Base-by-base conservation (phyloP, 371 early-diverging fungal genomes). In the Zychaea mexicana region DNA sequence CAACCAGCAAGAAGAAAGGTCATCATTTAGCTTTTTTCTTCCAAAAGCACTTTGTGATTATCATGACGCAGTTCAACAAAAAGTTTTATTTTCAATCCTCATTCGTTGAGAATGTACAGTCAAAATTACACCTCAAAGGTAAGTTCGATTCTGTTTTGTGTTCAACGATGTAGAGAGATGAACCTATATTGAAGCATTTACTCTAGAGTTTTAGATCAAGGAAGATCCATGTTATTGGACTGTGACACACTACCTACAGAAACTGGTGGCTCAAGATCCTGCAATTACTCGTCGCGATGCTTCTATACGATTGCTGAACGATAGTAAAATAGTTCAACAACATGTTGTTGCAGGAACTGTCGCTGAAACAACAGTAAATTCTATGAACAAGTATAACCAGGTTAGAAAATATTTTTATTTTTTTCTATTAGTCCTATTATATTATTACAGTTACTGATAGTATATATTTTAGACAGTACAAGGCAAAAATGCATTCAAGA, bases 231-330 rank as follows among this genome's bases (percentile, higher is more conserved):
- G 52, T 28, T 26, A 52, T 28, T 52, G 52, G 52, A 52, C 52
- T 52, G 2, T 52, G 27, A 39, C 39, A 39, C 24, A 52, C 15
- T 52, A 52, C 28, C 28, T 52, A 52, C 28, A 22, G 52, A 52
- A 52, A 52, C 52, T 28, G 52, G 52, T 52, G 24, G 8, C 52
- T 28, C 52, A 28, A 28, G 52, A 52, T 52, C 52, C 52, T 52
- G 52, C 17, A 19, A 52, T 52, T 52, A 21, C 52, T 10, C 24
- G 52, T 22, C 52, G 52, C 15, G 28, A 52, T 28, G 52, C 52
- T 26, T 52, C 52, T 28, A 52, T 26, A 26, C 52, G 52, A 19
- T 28, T 22, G 27, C 13, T 52, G 24, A 52, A 52, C 28, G 52
- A 52, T 15, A 52, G 27, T 22, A 52, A 22, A 28, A 52, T 52